Evolutionary conservation across 148 eudicot genomes (phyloP), one percentile per base, ranked within the genome.

Genomic region (Camellia japonica): DNA sequence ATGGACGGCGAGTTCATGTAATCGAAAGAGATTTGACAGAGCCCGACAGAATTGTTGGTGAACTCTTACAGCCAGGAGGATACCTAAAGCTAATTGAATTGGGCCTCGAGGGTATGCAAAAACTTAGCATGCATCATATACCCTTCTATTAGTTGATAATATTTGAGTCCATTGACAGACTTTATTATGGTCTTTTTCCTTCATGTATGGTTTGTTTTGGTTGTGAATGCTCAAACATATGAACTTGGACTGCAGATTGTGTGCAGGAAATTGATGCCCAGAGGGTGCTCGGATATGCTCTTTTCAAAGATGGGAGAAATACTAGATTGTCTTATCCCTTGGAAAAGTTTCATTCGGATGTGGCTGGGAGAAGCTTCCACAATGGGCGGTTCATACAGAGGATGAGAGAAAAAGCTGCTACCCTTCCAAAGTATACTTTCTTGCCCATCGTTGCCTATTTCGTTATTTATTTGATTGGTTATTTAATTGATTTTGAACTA

Each of bases 41-140:
- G 85, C 92, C 90, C 5, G 90, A 88, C 42, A 77, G 90, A 79
- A 88, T 88, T 68, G 90, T 88, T n/a, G 92, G 92, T 38, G 92
- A 90, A 80, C 81, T 88, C 7, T 85, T 90, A 42, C 92, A 90
- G 77, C 92, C 92, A 19, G 92, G 90, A 43, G 92, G 92, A 14
- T 90, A 90, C 83, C 81, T 90, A 23, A 90, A 88, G 70, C 81
- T 90, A 73, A 41, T 84, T 10, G 92, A 90, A 74, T 78, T 90
- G 78, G 92, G 92, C 7, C 89, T 90, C 16, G 83, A 86, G 81
- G 92, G 92, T 90, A 81, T 73, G 51, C 43, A 44, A 65, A 8
- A 41, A 62, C 42, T 55, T 77, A n/a, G 78, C 61, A 73, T 73
- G 30, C 41, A 51, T 61, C 43, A 16, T 59, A 59, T 43, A 16